Percentiles rank a stretch among this genome's conserved stretches.
These are phyloP conservation scores for Canna indica DNA, from an alignment of 176 grass and related monocot genomes.

Conservation along the genomic window DNA sequence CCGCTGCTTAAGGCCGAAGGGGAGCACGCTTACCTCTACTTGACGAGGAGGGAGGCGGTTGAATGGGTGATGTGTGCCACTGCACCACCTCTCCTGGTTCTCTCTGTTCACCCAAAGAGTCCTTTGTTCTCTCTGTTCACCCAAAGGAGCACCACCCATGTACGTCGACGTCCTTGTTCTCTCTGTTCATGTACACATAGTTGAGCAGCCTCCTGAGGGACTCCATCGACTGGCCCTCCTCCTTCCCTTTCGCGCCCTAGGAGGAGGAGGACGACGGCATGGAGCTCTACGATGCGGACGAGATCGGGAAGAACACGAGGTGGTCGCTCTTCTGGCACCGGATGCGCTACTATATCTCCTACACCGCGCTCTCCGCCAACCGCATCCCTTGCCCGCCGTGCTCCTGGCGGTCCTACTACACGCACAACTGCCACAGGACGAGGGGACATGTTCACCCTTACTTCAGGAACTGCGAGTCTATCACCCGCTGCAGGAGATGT, in stretches of 20 bases:
- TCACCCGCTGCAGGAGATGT: slow-evolving; percentile 25
- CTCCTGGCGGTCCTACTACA: slow-evolving; percentile 29
- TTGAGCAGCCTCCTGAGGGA: background rate
- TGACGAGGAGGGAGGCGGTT: too few relatives aligned
- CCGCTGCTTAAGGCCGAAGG: too few relatives aligned
- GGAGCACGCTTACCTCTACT: too few relatives aligned
- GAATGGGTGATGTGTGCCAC: too few relatives aligned
- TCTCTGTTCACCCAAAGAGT: too few relatives aligned
- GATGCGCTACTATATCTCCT: slow-evolving; percentile 26
- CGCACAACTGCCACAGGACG: slow-evolving; percentile 25
- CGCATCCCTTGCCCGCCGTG: slow-evolving; percentile 25
- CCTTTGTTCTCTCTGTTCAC: too few relatives aligned
- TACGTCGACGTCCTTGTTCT: too few relatives aligned
- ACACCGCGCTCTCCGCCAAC: slow-evolving; percentile 24
- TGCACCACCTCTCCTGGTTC: too few relatives aligned
- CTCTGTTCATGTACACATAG: too few relatives aligned
- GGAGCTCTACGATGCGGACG: background rate
- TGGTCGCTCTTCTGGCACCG: slow-evolving; percentile 13
- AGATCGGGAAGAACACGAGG: background rate
- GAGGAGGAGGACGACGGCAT: background rate
- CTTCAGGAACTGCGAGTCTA: slow-evolving; percentile 7
- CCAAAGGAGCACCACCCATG: too few relatives aligned
- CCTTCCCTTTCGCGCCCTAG: slow-evolving; percentile 9
- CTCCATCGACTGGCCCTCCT: slow-evolving; percentile 12
- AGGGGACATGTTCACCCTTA: slow-evolving; percentile 23